phyloP scores from a whole-genome alignment of 768 basidiomycete species.

The Russula ochroleuca region DNA sequence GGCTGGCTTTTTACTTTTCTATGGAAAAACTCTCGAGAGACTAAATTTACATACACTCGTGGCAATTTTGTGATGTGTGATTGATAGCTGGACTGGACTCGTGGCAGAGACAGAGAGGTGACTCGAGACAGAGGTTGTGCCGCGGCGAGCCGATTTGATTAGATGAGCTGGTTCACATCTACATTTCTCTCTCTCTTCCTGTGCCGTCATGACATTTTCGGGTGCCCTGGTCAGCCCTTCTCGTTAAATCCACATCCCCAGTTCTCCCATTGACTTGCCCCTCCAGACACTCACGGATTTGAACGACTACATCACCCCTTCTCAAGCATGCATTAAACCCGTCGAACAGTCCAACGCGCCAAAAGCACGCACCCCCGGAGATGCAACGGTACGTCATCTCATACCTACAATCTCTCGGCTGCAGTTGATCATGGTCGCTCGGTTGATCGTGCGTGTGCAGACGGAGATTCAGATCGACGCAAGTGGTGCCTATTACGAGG shows the following conservation, averaged over 20 bases:
- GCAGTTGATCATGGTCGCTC: constrained; percentile 32
- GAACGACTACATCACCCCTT: constrained; percentile 95
- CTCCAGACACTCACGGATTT: constrained; percentile 83
- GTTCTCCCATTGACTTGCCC: not conserved
- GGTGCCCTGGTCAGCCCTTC: constrained; percentile 21
- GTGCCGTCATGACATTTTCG: constrained; percentile 17
- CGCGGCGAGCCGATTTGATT: not conserved
- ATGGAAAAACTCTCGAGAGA: not conserved
- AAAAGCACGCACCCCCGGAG: constrained; percentile 39
- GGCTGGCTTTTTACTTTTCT: too few relatives aligned
- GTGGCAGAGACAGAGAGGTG: not conserved
- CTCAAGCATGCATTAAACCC: constrained; percentile 96
- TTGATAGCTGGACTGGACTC: too few relatives aligned
- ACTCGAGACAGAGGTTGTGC: not conserved
- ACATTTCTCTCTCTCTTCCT: not conserved
- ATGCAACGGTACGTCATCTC: constrained; percentile 38
- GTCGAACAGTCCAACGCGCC: constrained; percentile 53
- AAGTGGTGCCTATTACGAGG: constrained; percentile 84
- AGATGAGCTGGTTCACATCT: not conserved
- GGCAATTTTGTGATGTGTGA: not conserved
- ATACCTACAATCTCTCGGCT: not conserved
- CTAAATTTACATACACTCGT: not conserved
- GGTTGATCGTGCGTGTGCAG: constrained; percentile 39
- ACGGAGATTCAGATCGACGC: constrained; percentile 91
- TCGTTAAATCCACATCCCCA: not conserved